Conservation (phyloP, 768 basidiomycete species). For the Favolaschia claudopus region DNA sequence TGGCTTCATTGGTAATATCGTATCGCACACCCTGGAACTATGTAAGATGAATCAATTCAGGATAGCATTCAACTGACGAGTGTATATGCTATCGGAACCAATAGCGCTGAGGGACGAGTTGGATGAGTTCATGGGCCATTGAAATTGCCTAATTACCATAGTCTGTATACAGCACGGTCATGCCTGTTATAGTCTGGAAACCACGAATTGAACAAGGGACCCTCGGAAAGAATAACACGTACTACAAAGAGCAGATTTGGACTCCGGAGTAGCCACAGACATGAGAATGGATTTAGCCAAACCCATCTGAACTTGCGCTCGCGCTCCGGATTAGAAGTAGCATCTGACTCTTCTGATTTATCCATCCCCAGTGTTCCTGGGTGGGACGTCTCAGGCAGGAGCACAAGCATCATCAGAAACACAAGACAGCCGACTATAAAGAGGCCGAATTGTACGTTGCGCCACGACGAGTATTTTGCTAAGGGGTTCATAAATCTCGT, state of each 20-base stretch:
- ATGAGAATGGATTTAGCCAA: slow-evolving; percentile 53
- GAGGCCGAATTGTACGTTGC: slow-evolving; percentile 47
- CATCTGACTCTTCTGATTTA: slow-evolving; percentile 24
- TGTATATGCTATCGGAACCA: slow-evolving; percentile 60
- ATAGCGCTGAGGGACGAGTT: slow-evolving; percentile 30
- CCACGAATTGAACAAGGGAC: background rate
- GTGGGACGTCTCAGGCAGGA: slow-evolving; percentile 57
- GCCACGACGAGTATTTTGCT: slow-evolving; percentile 57
- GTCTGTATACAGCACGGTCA: slow-evolving; percentile 44
- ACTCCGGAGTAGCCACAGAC: slow-evolving; percentile 45
- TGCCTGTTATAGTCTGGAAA: slow-evolving; percentile 45
- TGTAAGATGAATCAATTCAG: no score
- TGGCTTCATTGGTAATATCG: slow-evolving; percentile 48
- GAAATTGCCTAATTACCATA: slow-evolving; percentile 41
- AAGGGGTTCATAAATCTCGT: slow-evolving; percentile 19
- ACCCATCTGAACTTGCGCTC: slow-evolving; percentile 30
- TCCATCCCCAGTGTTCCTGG: slow-evolving; percentile 51
- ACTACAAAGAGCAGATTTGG: slow-evolving; percentile 53
- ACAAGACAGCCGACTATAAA: slow-evolving; percentile 41
- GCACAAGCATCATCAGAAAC: slow-evolving; percentile 37
- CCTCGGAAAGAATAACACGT: slow-evolving; percentile 23
- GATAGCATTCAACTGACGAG: no score
- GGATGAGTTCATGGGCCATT: background rate
- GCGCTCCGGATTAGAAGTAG: background rate
- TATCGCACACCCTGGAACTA: slow-evolving; percentile 50